Evolutionary conservation across 495 filamentous ascomycete genomes (phyloP), one percentile per base, ranked within the genome.

Genomic region (Penicillium malachiteum): DNA sequence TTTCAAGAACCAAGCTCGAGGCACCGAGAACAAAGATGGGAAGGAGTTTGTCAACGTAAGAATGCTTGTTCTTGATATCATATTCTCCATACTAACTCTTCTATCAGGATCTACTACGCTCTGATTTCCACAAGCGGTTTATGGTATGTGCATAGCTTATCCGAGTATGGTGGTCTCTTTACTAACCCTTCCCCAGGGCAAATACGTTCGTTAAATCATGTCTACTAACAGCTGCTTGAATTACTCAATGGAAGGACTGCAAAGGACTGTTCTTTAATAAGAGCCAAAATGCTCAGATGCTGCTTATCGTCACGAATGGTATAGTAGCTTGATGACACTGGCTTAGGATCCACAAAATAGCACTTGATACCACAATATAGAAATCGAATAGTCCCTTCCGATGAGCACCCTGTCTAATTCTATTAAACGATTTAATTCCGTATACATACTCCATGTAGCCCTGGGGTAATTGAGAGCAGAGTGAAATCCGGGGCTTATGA

Each of bases 1-100:
- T 14, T 98, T 98, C 75, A 96, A 96, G 78, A 98, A 98, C 71
- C 94, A 97, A 72, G 94, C 92, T 33, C 83, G 95, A 43, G 94
- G 94, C 3, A 96, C 91, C 9, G 94, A 96, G 64, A 91, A 96
- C 52, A 91, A 88, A 74, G 91, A 92, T 75, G 87, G 84, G 72
- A 95, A 92, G 74, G 91, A 96, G 74, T 98, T 97, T 78, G 90
- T 98, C 67, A 98, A 98, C 65, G 87, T 91, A 73, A 68, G 84
- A 73, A 35, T 37, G 33, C 12, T 11, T n/a, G 10, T 3, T 16
- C 47, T 21, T 13, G n/a, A 6, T 7, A 34, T 26, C 16, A 8
- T 48, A 18, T 37, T 37, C 30, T 1, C 14, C 12, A 49, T 45
- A 43, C 64, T 78, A 56, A 78, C 43, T 18, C 17, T 30, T 7